phyloP scores from a whole-genome alignment of 352 stramenopile genomes.

The Phytophthora palmivora region DNA sequence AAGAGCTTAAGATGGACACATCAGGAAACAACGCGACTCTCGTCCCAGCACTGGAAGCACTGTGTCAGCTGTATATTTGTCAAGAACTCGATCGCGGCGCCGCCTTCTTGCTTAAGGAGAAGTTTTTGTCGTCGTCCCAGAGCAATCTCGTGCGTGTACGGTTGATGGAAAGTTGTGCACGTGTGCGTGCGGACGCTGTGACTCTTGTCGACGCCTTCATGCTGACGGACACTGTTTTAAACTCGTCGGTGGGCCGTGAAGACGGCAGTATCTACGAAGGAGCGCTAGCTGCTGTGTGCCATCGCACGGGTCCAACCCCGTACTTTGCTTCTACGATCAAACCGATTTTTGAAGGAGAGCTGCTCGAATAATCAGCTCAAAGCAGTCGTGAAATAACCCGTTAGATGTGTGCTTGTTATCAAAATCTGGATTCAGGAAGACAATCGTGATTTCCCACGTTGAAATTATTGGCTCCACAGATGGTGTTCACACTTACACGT shows the following conservation, averaged over 20 bases:
- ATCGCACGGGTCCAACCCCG: slow-evolving; percentile 48
- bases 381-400: not conserved
- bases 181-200: slow-evolving; percentile 68
- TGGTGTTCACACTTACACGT: not conserved
- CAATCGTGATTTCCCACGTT: slow-evolving; percentile 1
- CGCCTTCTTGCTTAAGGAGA: slow-evolving; percentile 64
- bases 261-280: slow-evolving; percentile 83
- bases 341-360: slow-evolving; percentile 63
- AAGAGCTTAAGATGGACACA: slow-evolving; percentile 44
- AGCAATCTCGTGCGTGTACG: slow-evolving; percentile 53
- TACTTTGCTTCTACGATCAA: slow-evolving; percentile 71
- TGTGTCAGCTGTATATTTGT: slow-evolving; percentile 83
- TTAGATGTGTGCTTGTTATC: not conserved
- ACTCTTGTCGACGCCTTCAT: slow-evolving; percentile 80
- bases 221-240: slow-evolving; percentile 71
- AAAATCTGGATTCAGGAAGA: not conserved
- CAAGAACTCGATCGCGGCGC: slow-evolving; percentile 67
- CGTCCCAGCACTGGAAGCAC: slow-evolving; percentile 56
- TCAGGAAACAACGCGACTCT: slow-evolving; percentile 32
- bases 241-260: slow-evolving; percentile 65
- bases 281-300: slow-evolving; percentile 52
- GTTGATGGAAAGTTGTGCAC: slow-evolving; percentile 50
- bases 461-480: not conserved
- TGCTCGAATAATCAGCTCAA: slow-evolving; percentile 30
- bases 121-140: slow-evolving; percentile 65